Evolutionary conservation across 179 eudicot genomes (phyloP), one percentile per base, ranked within the genome.

Genomic region (Kewa caespitosa): DNA sequence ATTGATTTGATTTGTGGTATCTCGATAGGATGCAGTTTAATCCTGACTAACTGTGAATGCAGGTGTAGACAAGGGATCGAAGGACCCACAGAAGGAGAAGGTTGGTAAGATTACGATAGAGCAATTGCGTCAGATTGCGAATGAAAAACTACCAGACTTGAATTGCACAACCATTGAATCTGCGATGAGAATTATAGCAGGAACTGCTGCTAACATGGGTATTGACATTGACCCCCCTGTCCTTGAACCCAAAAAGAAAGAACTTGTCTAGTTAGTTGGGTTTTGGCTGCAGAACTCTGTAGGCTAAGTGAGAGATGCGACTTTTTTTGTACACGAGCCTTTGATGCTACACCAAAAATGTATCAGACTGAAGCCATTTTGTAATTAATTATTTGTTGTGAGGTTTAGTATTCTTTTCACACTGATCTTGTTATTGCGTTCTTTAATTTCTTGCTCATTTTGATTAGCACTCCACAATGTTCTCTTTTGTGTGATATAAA

Each of bases 181-280:
- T 0, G 99, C 99, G 31, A 96, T 96, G 99, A 89, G 98, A 80
- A 96, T 90, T 28, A 91, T 96, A 73, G 99, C 98, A 43, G 99
- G 99, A 43, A 96, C 99, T 33, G 99, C 99, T 31, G 97, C 98
- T 27, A 96, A 96, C 76, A 96, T 96, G 99, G 99, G 99, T 31
- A 89, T 96, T 18, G 98, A 96, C 50, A 69, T 96, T 37, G 98
- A 96, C 43, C 99, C 98, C 42, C 98, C 99, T 12, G 42, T 96
- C 74, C 96, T 96, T 61, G 86, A 85, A 78, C 84, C 84, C 2
- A 96, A 96, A 82, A 78, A 73, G 78, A 91, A 96, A 74, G 85
- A 75, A 77, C 74, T 87, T 68, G 70, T 86, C 72, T 88, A 85
- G n/a, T n/a, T n/a, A n/a, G n/a, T n/a, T n/a, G n/a, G n/a, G n/a